Conservation (phyloP, 441 rosid genomes). For the Syzygium syzygioides region DNA sequence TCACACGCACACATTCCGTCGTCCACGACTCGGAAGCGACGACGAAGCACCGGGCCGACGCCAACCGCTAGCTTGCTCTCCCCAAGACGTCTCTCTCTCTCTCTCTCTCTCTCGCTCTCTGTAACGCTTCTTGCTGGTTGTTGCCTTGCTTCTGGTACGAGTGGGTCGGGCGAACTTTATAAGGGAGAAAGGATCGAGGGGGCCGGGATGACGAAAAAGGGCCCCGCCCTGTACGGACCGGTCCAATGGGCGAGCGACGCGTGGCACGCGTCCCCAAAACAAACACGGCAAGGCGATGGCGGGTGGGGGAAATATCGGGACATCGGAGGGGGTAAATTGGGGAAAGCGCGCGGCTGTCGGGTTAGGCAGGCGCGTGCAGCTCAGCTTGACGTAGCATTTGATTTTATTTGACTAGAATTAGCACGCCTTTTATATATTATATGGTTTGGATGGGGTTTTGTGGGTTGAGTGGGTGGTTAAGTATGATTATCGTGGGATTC, state of each 20-base stretch:
- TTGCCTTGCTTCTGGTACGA: accelerated
- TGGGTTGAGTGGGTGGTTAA: neutral
- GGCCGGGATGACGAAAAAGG: neutral
- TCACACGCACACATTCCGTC: no score
- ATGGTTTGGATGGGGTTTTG: neutral
- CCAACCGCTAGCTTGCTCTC: neutral
- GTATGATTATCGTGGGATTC: neutral
- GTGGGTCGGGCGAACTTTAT: accelerated
- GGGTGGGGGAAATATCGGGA: neutral
- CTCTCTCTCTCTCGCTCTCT: neutral
- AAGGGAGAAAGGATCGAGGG: neutral
- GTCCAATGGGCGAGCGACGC: neutral
- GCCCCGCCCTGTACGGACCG: no score
- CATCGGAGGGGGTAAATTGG: neutral
- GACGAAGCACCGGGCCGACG: neutral
- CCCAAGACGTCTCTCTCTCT: neutral
- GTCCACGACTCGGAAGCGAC: no score
- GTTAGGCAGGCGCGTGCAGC: neutral
- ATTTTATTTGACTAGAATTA: neutral
- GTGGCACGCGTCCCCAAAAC: neutral
- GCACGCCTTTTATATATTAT: neutral
- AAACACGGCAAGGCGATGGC: no score
- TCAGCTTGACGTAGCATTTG: neutral
- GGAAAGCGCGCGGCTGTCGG: neutral
- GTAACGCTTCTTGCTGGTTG: neutral